Evolutionary conservation across 1,284 basidiomycete genomes (phyloP).

Genomic region (Austroboletus novae-zelandiae): DNA sequence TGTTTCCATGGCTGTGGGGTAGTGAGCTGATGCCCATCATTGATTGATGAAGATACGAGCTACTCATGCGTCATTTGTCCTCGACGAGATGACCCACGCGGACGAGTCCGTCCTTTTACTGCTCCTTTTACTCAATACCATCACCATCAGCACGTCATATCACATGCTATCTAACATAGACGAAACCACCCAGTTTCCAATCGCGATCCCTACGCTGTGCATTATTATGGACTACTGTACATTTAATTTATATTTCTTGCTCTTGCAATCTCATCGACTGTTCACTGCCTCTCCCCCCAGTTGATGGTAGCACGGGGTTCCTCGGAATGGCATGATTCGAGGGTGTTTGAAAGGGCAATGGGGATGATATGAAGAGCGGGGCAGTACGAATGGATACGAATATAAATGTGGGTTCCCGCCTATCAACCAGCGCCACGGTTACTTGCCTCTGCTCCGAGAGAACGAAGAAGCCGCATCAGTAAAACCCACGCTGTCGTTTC

Average conservation of each 20-base stretch:
- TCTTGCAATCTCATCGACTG: constrained; percentile 1
- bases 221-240: constrained; percentile 4
- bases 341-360: too few species aligned
- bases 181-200: constrained; percentile 2
- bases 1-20: not conserved
- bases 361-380: too few species aligned
- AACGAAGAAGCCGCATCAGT: too few species aligned
- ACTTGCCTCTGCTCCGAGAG: too few species aligned
- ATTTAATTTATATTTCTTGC: constrained; percentile 16
- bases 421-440: too few species aligned
- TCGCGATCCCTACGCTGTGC: constrained; percentile 3
- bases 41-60: constrained; percentile 50
- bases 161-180: constrained; percentile 11
- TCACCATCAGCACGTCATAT: not conserved
- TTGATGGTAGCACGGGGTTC: too few species aligned
- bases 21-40: not conserved
- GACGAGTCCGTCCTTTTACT: not conserved
- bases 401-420: too few species aligned
- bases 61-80: constrained; percentile 63
- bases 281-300: constrained; percentile 1
- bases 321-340: too few species aligned
- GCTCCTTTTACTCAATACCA: constrained; percentile 9
- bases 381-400: too few species aligned
- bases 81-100: constrained; percentile 14
- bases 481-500: too few species aligned